Base-by-base conservation (phyloP, 305 asterid species). In the Fraxinus albicans region DNA sequence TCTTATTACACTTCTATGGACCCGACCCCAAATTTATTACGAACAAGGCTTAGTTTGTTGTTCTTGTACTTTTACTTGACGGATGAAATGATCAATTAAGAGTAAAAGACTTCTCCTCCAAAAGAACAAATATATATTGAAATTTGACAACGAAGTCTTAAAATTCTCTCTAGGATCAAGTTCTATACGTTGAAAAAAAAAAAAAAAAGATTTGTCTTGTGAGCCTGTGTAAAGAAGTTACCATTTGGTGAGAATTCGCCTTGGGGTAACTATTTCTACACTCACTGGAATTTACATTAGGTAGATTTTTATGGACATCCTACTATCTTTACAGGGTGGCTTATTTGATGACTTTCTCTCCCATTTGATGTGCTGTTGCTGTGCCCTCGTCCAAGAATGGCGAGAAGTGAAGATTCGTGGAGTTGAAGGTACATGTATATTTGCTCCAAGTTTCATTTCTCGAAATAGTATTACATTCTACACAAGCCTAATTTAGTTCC, bases 341-440 rank as follows among this genome's bases (percentile, higher is more conserved):
- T 40, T 88, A 63, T 73, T 87, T 79, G 98, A 93, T 44, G 98
- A 94, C 86, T 94, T 94, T 76, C 94, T 94, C 23, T 94, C 98
- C 75, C 98, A 94, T 85, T 82, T 94, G 79, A 93, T 94, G 97
- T 94, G 98, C 80, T 94, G 97, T 89, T 93, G 98, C 84, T 94
- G 98, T 84, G 95, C 98, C 82, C 97, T 94, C 77, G 97, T 94
- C 84, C 97, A 94, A 90, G 98, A 94, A 87, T 87, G 89, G 88
- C 90, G 97, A 47, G 98, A 94, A 90, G 91, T 94, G 76, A 92
- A 94, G 88, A 84, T 91, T 81, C 97, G 91, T 35, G 91, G 92
- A 84, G 82, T 60, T 77, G 87, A 87, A 83, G 97, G 98, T 94
- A 92, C 77, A 47, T 81, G 74, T 73, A 27, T 53, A 25, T 77